These are phyloP conservation scores for Aurinia saxatilis DNA, from an alignment of 345 rosid species.

Conservation along the genomic window DNA sequence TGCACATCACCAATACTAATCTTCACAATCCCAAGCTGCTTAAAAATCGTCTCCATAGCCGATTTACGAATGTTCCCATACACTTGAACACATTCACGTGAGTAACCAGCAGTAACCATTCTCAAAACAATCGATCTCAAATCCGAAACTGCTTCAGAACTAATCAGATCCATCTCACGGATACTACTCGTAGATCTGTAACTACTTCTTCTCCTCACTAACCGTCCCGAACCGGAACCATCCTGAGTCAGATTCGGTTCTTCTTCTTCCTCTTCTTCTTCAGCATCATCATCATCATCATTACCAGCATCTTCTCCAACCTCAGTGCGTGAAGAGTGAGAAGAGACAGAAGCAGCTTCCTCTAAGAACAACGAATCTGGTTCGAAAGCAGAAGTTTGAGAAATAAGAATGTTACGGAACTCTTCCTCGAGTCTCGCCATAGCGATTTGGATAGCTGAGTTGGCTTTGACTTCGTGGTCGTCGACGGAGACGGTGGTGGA, in stretches of 20 bases:
- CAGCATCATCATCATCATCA: neutral
- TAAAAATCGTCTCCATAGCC: constrained; percentile 55
- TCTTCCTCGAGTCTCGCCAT: constrained; percentile 98
- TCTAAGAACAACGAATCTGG: constrained; percentile 40
- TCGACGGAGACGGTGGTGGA: neutral
- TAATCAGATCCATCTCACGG: constrained; percentile 30
- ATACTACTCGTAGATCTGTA: constrained; percentile 31
- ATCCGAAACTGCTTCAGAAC: constrained; percentile 22
- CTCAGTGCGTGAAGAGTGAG: constrained; percentile 22
- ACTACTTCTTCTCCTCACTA: constrained; percentile 26
- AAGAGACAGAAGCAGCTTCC: constrained; percentile 27
- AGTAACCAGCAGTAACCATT: constrained; percentile 28
- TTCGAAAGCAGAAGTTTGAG: constrained; percentile 47
- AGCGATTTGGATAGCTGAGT: constrained; percentile 83
- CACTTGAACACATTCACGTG: constrained; percentile 36
- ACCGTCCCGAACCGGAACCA: constrained; percentile 25
- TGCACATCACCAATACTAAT: constrained; percentile 85
- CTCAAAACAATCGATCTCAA: constrained; percentile 26
- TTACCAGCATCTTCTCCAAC: constrained; percentile 23
- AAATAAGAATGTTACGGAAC: constrained; percentile 73
- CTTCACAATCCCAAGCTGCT: constrained; percentile 69
- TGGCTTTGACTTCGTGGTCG: constrained; percentile 41
- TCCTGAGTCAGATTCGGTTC: neutral
- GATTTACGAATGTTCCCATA: constrained; percentile 81
- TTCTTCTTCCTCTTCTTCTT: neutral